Evolutionary conservation across 805 yeast species (phyloP).

Genomic region (Wickerhamomyces ciferrii): DNA sequence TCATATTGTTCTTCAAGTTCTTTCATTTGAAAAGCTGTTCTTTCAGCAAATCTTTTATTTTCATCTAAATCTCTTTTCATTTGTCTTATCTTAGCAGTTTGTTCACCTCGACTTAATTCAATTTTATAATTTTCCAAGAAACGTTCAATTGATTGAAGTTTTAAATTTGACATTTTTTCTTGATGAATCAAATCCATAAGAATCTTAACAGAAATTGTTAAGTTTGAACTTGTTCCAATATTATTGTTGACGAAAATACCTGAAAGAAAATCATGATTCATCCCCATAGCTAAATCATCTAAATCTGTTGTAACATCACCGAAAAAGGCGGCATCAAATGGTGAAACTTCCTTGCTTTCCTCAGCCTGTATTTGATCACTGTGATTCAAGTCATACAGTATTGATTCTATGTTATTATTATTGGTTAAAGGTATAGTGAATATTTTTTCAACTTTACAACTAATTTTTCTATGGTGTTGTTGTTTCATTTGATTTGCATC

Average conservation of each 20-base stretch:
- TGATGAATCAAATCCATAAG: constrained; percentile 50
- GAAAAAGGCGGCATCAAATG: constrained; percentile 57
- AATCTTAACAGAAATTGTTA: constrained; percentile 50
- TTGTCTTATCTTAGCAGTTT: not conserved
- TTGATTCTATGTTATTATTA: constrained; percentile 8
- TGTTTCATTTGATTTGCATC: constrained; percentile 40
- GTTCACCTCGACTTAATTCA: constrained; percentile 5
- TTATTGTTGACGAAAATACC: constrained; percentile 59
- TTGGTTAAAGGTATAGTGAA: constrained; percentile 38
- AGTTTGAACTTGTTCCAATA: constrained; percentile 48
- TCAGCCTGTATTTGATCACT: constrained; percentile 4
- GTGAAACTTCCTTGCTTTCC: constrained; percentile 21
- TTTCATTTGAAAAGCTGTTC: not conserved
- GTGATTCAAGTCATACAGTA: constrained; percentile 7
- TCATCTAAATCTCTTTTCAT: not conserved
- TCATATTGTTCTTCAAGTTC: not conserved
- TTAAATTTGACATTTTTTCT: constrained; percentile 54
- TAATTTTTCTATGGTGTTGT: constrained; percentile 77
- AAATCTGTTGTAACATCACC: constrained; percentile 46
- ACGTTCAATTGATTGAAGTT: constrained; percentile 46
- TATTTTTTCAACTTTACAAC: constrained; percentile 76
- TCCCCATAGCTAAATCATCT: constrained; percentile 46
- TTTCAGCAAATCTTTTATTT: not conserved
- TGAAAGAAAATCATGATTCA: constrained; percentile 40
- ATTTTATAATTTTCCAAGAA: constrained; percentile 46